Conservation (phyloP, 164 flowering plant genomes). For the Umbellularia californica region DNA sequence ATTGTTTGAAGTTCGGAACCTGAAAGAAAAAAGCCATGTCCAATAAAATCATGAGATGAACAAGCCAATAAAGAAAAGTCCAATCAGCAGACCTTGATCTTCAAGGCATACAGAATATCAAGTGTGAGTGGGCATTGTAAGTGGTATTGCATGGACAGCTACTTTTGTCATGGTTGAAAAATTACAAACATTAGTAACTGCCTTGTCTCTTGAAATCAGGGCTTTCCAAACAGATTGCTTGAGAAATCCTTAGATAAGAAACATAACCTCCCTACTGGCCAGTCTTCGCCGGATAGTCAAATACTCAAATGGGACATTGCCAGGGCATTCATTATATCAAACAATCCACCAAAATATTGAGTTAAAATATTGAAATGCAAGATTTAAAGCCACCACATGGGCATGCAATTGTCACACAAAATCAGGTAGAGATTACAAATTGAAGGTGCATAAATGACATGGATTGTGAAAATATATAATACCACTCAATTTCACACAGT, state of each 20-base stretch:
- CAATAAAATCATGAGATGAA: constrained; percentile 1
- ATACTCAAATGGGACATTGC: not conserved
- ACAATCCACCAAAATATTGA: not conserved
- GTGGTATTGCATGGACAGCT: not conserved
- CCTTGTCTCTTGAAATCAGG: not conserved
- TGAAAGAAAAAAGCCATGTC: constrained; percentile 26
- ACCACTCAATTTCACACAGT: not conserved
- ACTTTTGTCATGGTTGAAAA: not conserved
- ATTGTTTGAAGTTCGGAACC: constrained; percentile 65
- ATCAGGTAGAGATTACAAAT: not conserved
- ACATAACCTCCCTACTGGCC: not conserved
- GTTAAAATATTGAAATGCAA: not conserved
- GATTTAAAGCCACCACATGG: not conserved
- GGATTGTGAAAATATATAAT: too few species aligned
- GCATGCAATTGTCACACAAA: not conserved
- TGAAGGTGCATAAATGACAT: not conserved
- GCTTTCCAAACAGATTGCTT: not conserved
- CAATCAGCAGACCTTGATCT: not conserved
- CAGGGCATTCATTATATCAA: not conserved
- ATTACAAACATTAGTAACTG: not conserved
- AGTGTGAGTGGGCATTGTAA: not conserved
- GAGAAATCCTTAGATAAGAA: not conserved
- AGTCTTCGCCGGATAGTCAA: not conserved
- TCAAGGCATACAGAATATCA: not conserved
- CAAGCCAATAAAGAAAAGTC: not conserved